A percentile compares a stretch with the other conserved stretches of the same genome.
phyloP scores from a whole-genome alignment of 2,329 filamentous ascomycete species.

The Aspergillus floridensis region DNA sequence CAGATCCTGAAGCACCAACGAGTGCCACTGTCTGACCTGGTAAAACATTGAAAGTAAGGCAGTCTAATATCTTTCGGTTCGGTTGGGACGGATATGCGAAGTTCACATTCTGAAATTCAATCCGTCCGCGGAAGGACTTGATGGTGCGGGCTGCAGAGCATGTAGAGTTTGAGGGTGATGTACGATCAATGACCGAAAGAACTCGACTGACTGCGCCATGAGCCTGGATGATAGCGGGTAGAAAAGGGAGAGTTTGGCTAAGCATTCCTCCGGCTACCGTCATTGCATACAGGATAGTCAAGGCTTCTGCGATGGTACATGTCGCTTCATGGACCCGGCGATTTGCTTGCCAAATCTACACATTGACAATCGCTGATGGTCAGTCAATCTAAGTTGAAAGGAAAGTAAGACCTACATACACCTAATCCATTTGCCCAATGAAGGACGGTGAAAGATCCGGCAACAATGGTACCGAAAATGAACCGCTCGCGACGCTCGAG shows the following conservation, averaged over 20 bases:
- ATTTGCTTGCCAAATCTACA: conserved; percentile 12
- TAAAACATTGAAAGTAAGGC: conserved; percentile 33
- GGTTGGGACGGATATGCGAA: conserved; percentile 37
- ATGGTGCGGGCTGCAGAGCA: conserved; percentile 16
- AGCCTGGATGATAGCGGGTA: conserved; percentile 19
- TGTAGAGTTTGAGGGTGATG: conserved; percentile 36
- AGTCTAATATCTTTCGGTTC: conserved; percentile 37
- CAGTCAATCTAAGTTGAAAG: not conserved
- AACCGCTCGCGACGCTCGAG: conserved; percentile 6
- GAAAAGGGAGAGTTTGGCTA: conserved; percentile 9
- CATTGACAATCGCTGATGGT: not conserved
- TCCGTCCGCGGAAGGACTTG: conserved; percentile 18
- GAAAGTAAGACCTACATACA: conserved; percentile 1
- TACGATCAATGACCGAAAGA: conserved; percentile 39
- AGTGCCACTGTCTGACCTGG: conserved; percentile 56
- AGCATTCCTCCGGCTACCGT: conserved; percentile 11
- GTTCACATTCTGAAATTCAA: conserved; percentile 41
- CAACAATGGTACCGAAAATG: conserved; percentile 6
- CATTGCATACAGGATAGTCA: conserved; percentile 11
- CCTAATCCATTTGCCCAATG: conserved; percentile 12
- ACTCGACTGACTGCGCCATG: conserved; percentile 7
- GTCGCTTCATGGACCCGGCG: not conserved
- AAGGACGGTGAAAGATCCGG: conserved; percentile 1
- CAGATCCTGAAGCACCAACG: conserved; percentile 69
- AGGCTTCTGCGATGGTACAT: conserved; percentile 8